Evolutionary conservation across 2,329 filamentous ascomycete species (phyloP).

Genomic region (Alternaria sp.): DNA sequence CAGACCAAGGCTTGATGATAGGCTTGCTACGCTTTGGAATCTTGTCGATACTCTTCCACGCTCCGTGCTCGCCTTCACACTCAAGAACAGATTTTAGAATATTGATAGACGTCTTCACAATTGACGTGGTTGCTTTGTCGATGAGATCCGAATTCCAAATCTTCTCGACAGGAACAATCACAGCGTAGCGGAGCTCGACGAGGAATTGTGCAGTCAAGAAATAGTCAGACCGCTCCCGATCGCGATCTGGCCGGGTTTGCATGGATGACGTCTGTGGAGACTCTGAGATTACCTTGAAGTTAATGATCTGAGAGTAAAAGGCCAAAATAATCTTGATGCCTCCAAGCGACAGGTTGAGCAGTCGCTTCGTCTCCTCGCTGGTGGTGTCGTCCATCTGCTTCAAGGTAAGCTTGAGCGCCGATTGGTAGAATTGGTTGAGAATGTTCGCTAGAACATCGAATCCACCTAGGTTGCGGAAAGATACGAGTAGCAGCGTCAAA

Average conservation of each 20-base stretch:
- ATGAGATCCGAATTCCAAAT: conserved; percentile 89
- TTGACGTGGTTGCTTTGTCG: conserved; percentile 79
- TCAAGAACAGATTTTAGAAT: conserved; percentile 81
- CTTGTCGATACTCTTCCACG: conserved; percentile 70
- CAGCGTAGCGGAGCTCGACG: conserved; percentile 82
- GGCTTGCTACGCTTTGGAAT: conserved; percentile 58
- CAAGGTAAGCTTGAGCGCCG: conserved; percentile 61
- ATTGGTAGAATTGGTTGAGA: conserved; percentile 72
- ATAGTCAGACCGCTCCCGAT: conserved; percentile 66
- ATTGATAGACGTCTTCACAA: conserved; percentile 81
- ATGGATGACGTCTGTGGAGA: conserved; percentile 70
- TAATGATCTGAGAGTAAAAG: conserved; percentile 79
- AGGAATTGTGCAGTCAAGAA: conserved; percentile 79
- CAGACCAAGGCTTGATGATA: conserved; percentile 61
- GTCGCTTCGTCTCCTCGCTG: conserved; percentile 55
- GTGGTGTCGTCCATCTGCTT: conserved; percentile 51
- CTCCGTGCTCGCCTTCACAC: conserved; percentile 77
- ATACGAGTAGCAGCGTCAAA: conserved; percentile 79
- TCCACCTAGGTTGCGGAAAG: conserved; percentile 84
- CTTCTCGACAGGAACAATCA: conserved; percentile 77
- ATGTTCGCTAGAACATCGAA: conserved; percentile 77
- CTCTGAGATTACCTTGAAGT: conserved; percentile 82
- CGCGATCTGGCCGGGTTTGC: conserved; percentile 61
- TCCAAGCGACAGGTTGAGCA: conserved; percentile 61
- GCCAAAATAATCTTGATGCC: conserved; percentile 84